Evolutionary conservation across 306 rosid species (phyloP).

Genomic region (Cajanus cajan): DNA sequence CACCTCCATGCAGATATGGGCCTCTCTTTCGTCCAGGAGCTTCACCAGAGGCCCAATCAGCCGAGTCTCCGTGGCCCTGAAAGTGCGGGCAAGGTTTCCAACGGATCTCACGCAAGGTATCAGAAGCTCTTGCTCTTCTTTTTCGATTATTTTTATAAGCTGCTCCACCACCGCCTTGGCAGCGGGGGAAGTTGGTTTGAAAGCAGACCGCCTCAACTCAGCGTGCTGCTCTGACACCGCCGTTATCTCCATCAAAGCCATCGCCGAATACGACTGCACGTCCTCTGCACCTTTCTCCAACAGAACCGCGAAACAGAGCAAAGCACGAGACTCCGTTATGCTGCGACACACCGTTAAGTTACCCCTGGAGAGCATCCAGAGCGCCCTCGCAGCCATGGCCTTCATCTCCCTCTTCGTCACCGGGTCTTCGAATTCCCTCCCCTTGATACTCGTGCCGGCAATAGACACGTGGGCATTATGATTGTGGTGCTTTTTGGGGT

Average conservation of each 20-base stretch:
- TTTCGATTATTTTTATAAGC: slow-evolving; percentile 44
- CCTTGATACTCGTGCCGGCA: slow-evolving; percentile 55
- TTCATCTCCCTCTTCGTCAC: slow-evolving; percentile 63
- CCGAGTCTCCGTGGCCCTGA: slow-evolving; percentile 67
- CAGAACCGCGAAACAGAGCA: slow-evolving; percentile 67
- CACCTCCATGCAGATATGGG: slow-evolving; percentile 46
- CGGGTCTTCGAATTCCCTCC: slow-evolving; percentile 69
- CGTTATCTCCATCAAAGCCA: slow-evolving; percentile 72
- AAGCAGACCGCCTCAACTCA: slow-evolving; percentile 63
- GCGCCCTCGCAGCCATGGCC: slow-evolving; percentile 71
- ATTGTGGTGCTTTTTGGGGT: neutral
- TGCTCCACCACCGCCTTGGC: slow-evolving; percentile 71
- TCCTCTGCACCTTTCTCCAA: slow-evolving; percentile 60
- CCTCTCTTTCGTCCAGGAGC: slow-evolving; percentile 67
- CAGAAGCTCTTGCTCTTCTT: slow-evolving; percentile 45
- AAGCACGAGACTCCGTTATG: slow-evolving; percentile 75
- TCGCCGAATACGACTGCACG: slow-evolving; percentile 51
- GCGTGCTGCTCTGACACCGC: slow-evolving; percentile 59
- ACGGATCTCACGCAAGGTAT: slow-evolving; percentile 50
- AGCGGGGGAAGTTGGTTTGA: slow-evolving; percentile 79
- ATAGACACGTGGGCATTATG: slow-evolving; percentile 7
- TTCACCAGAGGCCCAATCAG: slow-evolving; percentile 57
- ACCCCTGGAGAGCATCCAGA: slow-evolving; percentile 62
- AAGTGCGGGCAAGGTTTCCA: slow-evolving; percentile 74
- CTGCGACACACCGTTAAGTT: slow-evolving; percentile 55